Percentiles rank a stretch among this genome's conserved stretches.
These are phyloP conservation scores for Nicotiana tomentosiformis DNA, from an alignment of 257 asterid species.

Conservation along the genomic window DNA sequence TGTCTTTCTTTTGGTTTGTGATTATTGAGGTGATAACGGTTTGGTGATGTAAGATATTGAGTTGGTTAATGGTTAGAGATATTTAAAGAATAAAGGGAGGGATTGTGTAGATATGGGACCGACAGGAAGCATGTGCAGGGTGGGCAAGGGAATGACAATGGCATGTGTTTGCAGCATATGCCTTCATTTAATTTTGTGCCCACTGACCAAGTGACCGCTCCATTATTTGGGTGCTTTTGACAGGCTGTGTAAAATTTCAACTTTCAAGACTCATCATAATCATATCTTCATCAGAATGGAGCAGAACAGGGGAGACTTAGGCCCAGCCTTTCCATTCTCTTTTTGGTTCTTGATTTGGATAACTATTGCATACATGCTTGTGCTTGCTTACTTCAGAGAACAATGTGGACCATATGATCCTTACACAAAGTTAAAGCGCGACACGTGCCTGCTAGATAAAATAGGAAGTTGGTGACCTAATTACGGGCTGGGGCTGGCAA, in stretches of 20 bases:
- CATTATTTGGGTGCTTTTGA: constrained; percentile 16
- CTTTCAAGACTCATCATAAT: not conserved
- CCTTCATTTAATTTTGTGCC: constrained; percentile 17
- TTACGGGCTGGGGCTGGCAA: too few species aligned
- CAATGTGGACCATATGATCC: too few species aligned
- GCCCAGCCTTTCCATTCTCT: not conserved
- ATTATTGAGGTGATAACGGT: constrained; percentile 1
- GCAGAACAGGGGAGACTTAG: not conserved
- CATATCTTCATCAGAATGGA: not conserved
- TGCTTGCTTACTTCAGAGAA: too few species aligned
- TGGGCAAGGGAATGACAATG: constrained; percentile 21
- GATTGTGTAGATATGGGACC: constrained; percentile 16
- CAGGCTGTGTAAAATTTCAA: not conserved
- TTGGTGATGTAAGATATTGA: constrained; percentile 8
- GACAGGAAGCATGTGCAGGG: constrained; percentile 38
- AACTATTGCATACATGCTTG: too few species aligned
- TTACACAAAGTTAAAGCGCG: too few species aligned
- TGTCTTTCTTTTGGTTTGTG: too few species aligned
- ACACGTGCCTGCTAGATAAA: too few species aligned
- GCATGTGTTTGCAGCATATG: constrained; percentile 27
- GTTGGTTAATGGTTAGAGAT: constrained; percentile 5
- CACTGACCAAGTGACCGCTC: not conserved
- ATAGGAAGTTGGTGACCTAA: too few species aligned
- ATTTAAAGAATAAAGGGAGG: constrained; percentile 2
- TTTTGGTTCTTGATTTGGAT: not conserved